phyloP scores from a whole-genome alignment of 208 protist species.

The Crithidia mellificae region DNA sequence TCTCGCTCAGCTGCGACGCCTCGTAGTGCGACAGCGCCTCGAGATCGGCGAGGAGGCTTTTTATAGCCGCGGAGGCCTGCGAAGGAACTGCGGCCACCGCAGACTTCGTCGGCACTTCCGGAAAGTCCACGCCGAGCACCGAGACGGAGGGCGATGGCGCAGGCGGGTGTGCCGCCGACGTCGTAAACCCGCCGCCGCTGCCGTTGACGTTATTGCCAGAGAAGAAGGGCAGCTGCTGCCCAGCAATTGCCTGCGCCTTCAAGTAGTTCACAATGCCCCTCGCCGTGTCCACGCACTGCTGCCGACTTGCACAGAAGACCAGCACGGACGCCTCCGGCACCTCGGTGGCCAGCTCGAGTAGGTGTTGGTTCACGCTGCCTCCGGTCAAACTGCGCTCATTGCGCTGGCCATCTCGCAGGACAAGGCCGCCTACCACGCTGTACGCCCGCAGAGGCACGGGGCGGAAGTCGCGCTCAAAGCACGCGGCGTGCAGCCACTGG shows the following conservation, averaged over 20 bases:
- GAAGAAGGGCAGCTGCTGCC: slow-evolving; percentile 16
- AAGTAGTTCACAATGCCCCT: slow-evolving; percentile 49
- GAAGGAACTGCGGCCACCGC: slow-evolving; percentile 23
- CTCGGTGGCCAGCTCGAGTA: slow-evolving; percentile 73
- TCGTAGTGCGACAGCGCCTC: slow-evolving; percentile 39
- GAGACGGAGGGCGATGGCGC: neutral
- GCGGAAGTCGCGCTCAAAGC: slow-evolving; percentile 73
- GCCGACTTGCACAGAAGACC: slow-evolving; percentile 84
- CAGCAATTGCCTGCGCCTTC: slow-evolving; percentile 22
- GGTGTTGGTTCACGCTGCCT: slow-evolving; percentile 36
- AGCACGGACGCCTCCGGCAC: slow-evolving; percentile 63
- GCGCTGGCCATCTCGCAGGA: slow-evolving; percentile 45
- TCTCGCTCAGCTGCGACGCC: slow-evolving; percentile 41
- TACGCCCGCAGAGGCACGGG: slow-evolving; percentile 82
- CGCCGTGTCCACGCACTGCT: slow-evolving; percentile 80
- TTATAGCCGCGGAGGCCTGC: slow-evolving; percentile 23
- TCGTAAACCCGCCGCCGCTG: too few species aligned
- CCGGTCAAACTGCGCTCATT: slow-evolving; percentile 50
- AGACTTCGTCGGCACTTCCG: neutral
- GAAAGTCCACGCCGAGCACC: slow-evolving; percentile 10
- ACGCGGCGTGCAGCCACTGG: slow-evolving; percentile 75
- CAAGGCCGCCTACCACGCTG: slow-evolving; percentile 61
- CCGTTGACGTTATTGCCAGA: neutral
- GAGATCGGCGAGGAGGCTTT: slow-evolving; percentile 50
- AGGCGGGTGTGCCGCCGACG: neutral